These are phyloP conservation scores for Nissolia schottii DNA, from an alignment of 306 rosid species.

Conservation along the genomic window DNA sequence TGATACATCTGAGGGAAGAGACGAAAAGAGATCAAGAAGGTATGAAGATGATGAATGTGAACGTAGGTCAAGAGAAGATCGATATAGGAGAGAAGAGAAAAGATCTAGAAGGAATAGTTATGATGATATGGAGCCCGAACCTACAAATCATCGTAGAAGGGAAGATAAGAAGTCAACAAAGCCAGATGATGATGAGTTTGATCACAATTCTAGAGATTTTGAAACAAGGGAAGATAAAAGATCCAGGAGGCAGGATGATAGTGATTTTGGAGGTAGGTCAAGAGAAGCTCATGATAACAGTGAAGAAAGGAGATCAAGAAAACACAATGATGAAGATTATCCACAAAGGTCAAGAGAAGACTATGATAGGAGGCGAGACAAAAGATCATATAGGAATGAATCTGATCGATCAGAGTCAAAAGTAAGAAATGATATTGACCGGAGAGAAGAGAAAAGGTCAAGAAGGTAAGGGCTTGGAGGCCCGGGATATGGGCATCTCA, in stretches of 20 bases:
- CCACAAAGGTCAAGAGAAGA: conserved; percentile 50
- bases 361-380: conserved; percentile 44
- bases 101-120: conserved; percentile 28
- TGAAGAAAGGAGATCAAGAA: conserved; percentile 49
- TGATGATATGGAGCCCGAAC: conserved; percentile 28
- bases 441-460: conserved; percentile 41
- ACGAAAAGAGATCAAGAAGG: conserved; percentile 43
- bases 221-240: conserved; percentile 50
- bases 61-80: conserved; percentile 39
- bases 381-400: conserved; percentile 26
- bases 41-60: conserved; percentile 32
- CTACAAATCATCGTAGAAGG: conserved; percentile 40
- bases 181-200: conserved; percentile 35
- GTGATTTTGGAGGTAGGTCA: conserved; percentile 41
- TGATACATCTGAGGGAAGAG: conserved; percentile 39
- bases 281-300: conserved; percentile 38
- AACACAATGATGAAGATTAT: conserved; percentile 35
- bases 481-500: not conserved
- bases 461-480: conserved; percentile 35
- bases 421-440: conserved; percentile 28
- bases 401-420: conserved; percentile 19
- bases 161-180: conserved; percentile 46
- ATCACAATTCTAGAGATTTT: conserved; percentile 39
- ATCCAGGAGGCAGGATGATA: conserved; percentile 27
- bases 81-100: conserved; percentile 46